Evolutionary conservation across 768 basidiomycete species (phyloP).

Genomic region (Cyclocybe aegerita): DNA sequence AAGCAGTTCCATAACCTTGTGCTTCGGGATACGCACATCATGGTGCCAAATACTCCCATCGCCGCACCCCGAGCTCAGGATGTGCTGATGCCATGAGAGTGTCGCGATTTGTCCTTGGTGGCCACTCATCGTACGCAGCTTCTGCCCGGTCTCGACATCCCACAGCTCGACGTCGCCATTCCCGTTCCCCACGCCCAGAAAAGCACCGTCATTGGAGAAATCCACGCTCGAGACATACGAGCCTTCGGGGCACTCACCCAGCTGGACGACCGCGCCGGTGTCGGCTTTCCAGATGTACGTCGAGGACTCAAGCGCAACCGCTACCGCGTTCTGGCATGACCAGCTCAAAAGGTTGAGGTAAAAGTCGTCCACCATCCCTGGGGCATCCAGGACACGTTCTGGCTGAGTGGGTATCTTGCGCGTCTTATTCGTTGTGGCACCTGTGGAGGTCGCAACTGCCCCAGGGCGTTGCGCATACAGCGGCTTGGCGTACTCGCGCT

Average conservation of each 20-base stretch:
- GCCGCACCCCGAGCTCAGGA: constrained; percentile 84
- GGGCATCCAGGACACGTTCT: constrained; percentile 93
- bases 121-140: constrained; percentile 88
- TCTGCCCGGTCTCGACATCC: constrained; percentile 79
- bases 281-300: constrained; percentile 97
- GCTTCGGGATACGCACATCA: constrained; percentile 84
- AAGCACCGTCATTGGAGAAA: constrained; percentile 79
- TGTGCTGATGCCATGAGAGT: constrained; percentile 84
- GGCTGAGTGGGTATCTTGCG: constrained; percentile 85
- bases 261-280: constrained; percentile 76
- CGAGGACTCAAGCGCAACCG: constrained; percentile 82
- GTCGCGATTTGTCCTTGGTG: constrained; percentile 83
- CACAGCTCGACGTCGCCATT: constrained; percentile 92
- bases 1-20: constrained; percentile 87
- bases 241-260: constrained; percentile 75
- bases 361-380: constrained; percentile 92
- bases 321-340: constrained; percentile 84
- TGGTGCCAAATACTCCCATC: constrained; percentile 98
- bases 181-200: constrained; percentile 79
- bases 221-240: constrained; percentile 76
- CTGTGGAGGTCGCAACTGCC: constrained; percentile 61
- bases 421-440: constrained; percentile 64
- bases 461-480: constrained; percentile 69
- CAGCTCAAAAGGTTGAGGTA: constrained; percentile 94
- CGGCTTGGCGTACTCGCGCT: constrained; percentile 75